These are phyloP conservation scores for Zasmidium cellare DNA, from an alignment of 2,329 filamentous ascomycete species.

Conservation along the genomic window DNA sequence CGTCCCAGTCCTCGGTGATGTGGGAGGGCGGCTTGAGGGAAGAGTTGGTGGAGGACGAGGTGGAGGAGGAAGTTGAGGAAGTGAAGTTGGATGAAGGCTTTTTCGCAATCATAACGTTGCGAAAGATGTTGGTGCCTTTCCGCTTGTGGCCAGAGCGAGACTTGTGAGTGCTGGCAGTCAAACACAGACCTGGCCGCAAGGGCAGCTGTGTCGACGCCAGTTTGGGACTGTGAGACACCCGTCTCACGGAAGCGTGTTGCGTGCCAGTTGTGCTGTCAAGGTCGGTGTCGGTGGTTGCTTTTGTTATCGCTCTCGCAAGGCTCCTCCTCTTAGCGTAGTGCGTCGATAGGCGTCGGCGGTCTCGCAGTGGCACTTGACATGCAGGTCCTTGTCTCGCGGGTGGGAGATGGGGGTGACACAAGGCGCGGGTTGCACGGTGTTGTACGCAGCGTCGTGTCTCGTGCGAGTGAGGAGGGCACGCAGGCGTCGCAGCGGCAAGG, in stretches of 20 bases:
- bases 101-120: slow-evolving; percentile 32
- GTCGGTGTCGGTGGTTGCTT: background rate
- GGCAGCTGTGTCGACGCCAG: slow-evolving; percentile 35
- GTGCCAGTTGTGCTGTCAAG: slow-evolving; percentile 7
- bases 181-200: slow-evolving; percentile 30
- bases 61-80: slow-evolving; percentile 23
- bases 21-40: slow-evolving; percentile 23
- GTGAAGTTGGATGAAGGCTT: slow-evolving; percentile 32
- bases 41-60: slow-evolving; percentile 28
- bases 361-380: slow-evolving; percentile 2
- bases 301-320: background rate
- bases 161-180: slow-evolving; percentile 15
- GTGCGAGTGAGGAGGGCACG: background rate
- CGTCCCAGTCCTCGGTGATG: slow-evolving; percentile 37
- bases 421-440: background rate
- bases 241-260: slow-evolving; percentile 22
- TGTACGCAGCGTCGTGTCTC: background rate
- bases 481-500: background rate
- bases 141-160: slow-evolving; percentile 17
- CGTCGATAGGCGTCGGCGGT: background rate
- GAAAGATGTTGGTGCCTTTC: slow-evolving; percentile 25
- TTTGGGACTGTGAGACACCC: slow-evolving; percentile 29
- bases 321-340: background rate
- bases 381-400: slow-evolving; percentile 4
- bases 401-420: background rate